phyloP scores from a whole-genome alignment of 352 stramenopile species.

The Pilasporangium apinafurcum region DNA sequence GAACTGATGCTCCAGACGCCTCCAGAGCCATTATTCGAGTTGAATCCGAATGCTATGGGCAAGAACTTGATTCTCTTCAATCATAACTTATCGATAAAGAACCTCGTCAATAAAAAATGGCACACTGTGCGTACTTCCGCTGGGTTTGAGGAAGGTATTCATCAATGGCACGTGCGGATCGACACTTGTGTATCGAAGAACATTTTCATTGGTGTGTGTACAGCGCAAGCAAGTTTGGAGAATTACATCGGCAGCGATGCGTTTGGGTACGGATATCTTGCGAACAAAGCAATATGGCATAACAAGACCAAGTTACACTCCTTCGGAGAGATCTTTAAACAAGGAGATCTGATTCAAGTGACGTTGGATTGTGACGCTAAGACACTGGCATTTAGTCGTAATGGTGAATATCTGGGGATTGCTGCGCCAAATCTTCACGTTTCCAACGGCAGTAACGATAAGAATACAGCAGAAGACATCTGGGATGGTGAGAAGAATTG shows the following conservation, averaged over 20 bases:
- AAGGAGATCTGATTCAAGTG: conserved; percentile 83
- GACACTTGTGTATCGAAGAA: conserved; percentile 89
- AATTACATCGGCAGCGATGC: conserved; percentile 89
- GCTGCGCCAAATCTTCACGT: conserved; percentile 66
- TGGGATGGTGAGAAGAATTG: conserved; percentile 7
- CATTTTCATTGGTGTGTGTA: conserved; percentile 88
- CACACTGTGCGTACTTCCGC: conserved; percentile 67
- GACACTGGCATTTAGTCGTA: conserved; percentile 80
- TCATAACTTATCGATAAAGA: conserved; percentile 77
- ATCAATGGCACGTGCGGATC: conserved; percentile 85
- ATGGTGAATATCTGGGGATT: conserved; percentile 82
- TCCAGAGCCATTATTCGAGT: conserved; percentile 57
- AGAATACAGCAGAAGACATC: background rate
- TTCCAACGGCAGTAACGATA: background rate
- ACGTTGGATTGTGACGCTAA: conserved; percentile 76
- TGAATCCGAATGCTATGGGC: conserved; percentile 51
- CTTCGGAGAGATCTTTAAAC: conserved; percentile 90
- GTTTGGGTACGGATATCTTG: conserved; percentile 86
- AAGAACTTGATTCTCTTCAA: conserved; percentile 76
- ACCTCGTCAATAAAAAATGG: conserved; percentile 89
- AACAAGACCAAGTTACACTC: conserved; percentile 87
- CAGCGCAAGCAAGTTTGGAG: conserved; percentile 56
- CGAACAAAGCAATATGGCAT: conserved; percentile 90
- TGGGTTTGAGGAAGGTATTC: conserved; percentile 71
- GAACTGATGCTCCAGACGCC: conserved; percentile 43